Conservation (phyloP, 345 rosid species). For the Lagerstroemia speciosa region DNA sequence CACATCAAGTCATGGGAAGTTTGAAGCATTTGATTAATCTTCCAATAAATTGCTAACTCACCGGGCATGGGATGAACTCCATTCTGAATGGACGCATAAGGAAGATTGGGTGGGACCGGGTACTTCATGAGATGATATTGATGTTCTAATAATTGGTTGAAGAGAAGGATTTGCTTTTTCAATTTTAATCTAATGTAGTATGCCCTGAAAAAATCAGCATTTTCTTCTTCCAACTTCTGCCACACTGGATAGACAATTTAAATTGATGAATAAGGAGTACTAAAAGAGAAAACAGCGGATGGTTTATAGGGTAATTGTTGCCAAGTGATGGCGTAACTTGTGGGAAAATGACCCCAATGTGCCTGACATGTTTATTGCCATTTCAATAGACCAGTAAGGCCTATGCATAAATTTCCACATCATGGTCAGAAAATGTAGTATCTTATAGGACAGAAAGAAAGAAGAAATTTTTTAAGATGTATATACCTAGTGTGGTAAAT, state of each 20-base stretch:
- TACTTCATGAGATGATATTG: conserved; percentile 90
- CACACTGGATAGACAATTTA: conserved; percentile 46
- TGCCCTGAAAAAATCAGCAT: conserved; percentile 85
- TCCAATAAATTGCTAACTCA: conserved; percentile 20
- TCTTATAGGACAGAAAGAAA: background rate
- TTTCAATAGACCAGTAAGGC: background rate
- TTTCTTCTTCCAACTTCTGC: conserved; percentile 99
- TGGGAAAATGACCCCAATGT: background rate
- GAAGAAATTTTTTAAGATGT: background rate
- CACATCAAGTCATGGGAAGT: background rate
- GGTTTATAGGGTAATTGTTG: background rate
- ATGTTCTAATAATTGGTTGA: conserved; percentile 85
- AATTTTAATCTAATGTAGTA: conserved; percentile 86
- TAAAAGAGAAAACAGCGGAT: background rate
- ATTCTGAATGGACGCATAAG: conserved; percentile 75
- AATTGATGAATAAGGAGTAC: background rate
- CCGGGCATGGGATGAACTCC: conserved; percentile 93
- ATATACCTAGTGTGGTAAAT: conserved; percentile 58
- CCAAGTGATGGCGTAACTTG: background rate
- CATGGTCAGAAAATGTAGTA: background rate
- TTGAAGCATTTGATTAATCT: background rate
- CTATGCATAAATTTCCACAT: background rate
- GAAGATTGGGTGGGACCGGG: conserved; percentile 71
- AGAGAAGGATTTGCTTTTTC: conserved; percentile 80
- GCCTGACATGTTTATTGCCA: background rate